Percentiles rank a stretch among this genome's conserved stretches.
Conservation (phyloP, 352 stramenopile genomes). For the Pythium apleroticum region DNA sequence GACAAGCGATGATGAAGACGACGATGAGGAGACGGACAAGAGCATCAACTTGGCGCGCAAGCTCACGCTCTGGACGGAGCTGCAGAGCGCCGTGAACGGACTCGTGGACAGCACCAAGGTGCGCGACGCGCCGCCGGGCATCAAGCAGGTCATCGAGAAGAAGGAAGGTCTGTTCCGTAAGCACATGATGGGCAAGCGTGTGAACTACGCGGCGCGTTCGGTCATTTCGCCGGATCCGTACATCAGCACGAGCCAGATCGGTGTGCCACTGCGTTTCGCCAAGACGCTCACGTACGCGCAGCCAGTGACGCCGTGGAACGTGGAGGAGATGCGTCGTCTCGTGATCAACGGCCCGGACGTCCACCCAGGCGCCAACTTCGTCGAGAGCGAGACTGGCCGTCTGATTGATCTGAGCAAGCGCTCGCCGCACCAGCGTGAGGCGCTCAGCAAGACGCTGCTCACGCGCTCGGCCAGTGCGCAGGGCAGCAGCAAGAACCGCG, state of each 20-base stretch:
- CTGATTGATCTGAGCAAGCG: constrained; percentile 96
- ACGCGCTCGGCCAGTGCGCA: constrained; percentile 83
- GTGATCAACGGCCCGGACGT: constrained; percentile 95
- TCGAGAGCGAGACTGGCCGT: constrained; percentile 94
- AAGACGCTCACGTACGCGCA: constrained; percentile 98
- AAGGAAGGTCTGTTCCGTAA: constrained; percentile 99
- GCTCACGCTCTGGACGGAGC: constrained; percentile 95
- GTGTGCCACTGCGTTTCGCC: constrained; percentile 97
- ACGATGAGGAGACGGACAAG: constrained; percentile 39
- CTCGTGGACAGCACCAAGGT: constrained; percentile 84
- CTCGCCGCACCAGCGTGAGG: constrained; percentile 90
- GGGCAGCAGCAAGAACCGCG: constrained; percentile 80
- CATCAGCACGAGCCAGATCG: constrained; percentile 99
- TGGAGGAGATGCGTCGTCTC: constrained; percentile 95
- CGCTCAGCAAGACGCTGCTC: constrained; percentile 96
- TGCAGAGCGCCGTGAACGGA: constrained; percentile 93
- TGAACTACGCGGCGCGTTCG: constrained; percentile 99
- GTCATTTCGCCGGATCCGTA: constrained; percentile 99
- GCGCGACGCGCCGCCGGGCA: constrained; percentile 84
- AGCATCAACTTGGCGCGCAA: constrained; percentile 88
- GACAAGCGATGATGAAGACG: constrained; percentile 51
- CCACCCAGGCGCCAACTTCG: constrained; percentile 98
- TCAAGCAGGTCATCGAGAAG: constrained; percentile 99
- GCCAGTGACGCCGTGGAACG: constrained; percentile 97
- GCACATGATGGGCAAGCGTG: constrained; percentile 98